Percentiles rank a stretch among this genome's conserved stretches.
phyloP scores from a whole-genome alignment of 2,329 filamentous ascomycete species.

The Thelonectria discophora region DNA sequence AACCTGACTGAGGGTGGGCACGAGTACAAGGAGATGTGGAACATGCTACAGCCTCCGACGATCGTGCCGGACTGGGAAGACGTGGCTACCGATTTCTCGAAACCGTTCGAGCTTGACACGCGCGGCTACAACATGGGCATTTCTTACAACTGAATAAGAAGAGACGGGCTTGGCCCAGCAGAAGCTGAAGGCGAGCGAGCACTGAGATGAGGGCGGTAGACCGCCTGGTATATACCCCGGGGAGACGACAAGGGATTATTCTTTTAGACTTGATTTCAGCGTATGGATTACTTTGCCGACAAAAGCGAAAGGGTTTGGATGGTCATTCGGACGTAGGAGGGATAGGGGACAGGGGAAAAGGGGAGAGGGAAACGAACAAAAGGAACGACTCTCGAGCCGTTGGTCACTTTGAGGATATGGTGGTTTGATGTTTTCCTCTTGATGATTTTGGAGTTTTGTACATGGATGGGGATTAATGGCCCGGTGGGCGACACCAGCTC shows the following conservation, averaged over 20 bases:
- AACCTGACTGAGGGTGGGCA: conserved; percentile 35
- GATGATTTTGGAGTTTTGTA: conserved; percentile 19
- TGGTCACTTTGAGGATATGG: neutral
- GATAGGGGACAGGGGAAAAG: conserved; percentile 11
- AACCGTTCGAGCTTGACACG: conserved; percentile 63
- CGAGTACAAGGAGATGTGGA: conserved; percentile 7
- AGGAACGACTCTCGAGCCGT: conserved; percentile 1
- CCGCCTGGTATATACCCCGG: conserved; percentile 45
- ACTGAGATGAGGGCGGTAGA: conserved; percentile 27
- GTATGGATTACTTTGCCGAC: conserved; percentile 14
- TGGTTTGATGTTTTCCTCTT: conserved; percentile 8
- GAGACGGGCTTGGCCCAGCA: neutral
- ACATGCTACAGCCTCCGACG: conserved; percentile 44
- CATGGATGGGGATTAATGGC: conserved; percentile 2
- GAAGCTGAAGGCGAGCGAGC: conserved; percentile 20
- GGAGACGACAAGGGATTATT: conserved; percentile 32
- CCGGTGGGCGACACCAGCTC: conserved; percentile 18
- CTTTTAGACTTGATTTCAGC: conserved; percentile 23
- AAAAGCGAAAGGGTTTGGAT: conserved; percentile 25
- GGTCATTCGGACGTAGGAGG: conserved; percentile 13
- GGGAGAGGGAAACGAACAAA: conserved; percentile 8
- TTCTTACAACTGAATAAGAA: conserved; percentile 32
- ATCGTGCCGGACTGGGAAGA: conserved; percentile 58
- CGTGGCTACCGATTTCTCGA: conserved; percentile 58
- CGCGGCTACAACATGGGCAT: conserved; percentile 46